Evolutionary conservation across 768 basidiomycete genomes (phyloP).

Genomic region (Boletus sp.): DNA sequence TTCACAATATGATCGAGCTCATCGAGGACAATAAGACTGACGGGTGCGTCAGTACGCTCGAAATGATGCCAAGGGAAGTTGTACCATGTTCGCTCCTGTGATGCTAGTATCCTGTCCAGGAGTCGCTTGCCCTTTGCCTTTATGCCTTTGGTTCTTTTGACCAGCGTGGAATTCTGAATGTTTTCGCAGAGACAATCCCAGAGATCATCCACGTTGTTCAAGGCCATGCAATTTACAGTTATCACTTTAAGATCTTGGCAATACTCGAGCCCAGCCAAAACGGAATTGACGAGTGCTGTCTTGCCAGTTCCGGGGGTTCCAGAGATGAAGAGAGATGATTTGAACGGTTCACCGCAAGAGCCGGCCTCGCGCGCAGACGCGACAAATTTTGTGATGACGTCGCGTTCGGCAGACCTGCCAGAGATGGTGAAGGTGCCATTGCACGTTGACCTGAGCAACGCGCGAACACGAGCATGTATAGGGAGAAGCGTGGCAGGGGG

Average conservation of each 20-base stretch:
- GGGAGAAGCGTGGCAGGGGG: conserved; percentile 45
- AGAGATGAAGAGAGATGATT: conserved; percentile 76
- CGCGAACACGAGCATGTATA: conserved; percentile 61
- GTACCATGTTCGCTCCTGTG: conserved; percentile 54
- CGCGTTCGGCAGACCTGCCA: conserved; percentile 66
- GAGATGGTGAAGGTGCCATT: conserved; percentile 53
- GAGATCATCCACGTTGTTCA: conserved; percentile 61
- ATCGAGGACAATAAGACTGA: conserved; percentile 75
- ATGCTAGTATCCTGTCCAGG: conserved; percentile 43
- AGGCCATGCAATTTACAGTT: conserved; percentile 77
- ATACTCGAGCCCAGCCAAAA: conserved; percentile 47
- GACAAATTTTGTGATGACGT: conserved; percentile 57
- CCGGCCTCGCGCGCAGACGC: conserved; percentile 44
- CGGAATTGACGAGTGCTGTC: conserved; percentile 74
- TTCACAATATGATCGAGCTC: conserved; percentile 82
- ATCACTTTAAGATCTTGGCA: conserved; percentile 44
- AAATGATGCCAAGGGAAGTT: neutral
- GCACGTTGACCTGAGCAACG: conserved; percentile 68
- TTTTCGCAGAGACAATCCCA: conserved; percentile 69
- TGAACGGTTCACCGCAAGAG: conserved; percentile 8
- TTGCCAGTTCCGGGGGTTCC: conserved; percentile 93
- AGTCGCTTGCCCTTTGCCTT: conserved; percentile 47
- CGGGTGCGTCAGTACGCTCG: conserved; percentile 19
- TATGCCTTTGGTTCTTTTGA: conserved; percentile 36
- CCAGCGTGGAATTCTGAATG: conserved; percentile 36